phyloP scores from a whole-genome alignment of 2,329 filamentous ascomycete species.

The Calonectria hongkongensis region DNA sequence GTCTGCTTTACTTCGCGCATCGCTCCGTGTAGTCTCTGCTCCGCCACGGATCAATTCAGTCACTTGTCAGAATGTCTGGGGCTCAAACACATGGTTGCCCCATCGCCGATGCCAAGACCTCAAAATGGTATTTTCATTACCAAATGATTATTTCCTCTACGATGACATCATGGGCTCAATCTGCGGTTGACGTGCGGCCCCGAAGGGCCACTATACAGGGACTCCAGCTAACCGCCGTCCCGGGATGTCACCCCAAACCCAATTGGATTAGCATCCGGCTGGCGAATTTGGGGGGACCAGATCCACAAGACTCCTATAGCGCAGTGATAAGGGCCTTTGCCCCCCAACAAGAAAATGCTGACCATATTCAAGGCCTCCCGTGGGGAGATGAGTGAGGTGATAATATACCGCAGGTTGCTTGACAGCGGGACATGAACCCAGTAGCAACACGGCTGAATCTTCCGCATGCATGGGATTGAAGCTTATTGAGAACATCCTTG shows the following conservation, averaged over 20 bases:
- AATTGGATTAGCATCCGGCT: constrained; percentile 10
- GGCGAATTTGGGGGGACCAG: not conserved
- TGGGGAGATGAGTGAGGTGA: not conserved
- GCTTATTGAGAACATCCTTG: not conserved
- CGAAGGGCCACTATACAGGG: constrained; percentile 1
- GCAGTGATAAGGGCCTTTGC: not conserved
- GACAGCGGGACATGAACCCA: not conserved
- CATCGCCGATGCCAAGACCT: constrained; percentile 18
- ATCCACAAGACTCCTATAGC: not conserved
- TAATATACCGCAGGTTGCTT: not conserved
- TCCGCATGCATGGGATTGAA: not conserved
- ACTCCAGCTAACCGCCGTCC: constrained; percentile 7
- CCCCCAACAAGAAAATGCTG: constrained; percentile 14
- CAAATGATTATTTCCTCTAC: not conserved
- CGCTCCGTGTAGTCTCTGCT: not conserved
- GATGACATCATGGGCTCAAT: constrained; percentile 22
- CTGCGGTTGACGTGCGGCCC: constrained; percentile 21
- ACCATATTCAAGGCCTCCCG: not conserved
- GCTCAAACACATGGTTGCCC: constrained; percentile 14
- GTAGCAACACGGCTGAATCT: too few species aligned
- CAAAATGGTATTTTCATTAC: constrained; percentile 15
- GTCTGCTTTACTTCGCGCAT: not conserved
- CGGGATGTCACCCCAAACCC: not conserved
- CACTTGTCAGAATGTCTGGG: not conserved
- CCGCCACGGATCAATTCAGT: not conserved